Base-by-base conservation (phyloP, 345 rosid species). In the Geranium rotundifolium region DNA sequence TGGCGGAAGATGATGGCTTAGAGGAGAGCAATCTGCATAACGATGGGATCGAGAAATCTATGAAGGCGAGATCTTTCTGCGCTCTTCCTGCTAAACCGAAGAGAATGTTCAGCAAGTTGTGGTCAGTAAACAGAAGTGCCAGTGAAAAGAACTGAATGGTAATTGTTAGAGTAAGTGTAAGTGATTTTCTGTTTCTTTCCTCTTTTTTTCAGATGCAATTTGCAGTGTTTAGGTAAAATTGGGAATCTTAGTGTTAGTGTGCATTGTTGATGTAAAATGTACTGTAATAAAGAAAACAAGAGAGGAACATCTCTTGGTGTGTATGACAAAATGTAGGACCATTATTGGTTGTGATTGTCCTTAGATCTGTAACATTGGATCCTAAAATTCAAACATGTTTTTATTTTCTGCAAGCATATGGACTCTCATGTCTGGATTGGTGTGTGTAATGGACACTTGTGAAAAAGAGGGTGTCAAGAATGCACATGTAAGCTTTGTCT, bases 1-100 rank as follows among this genome's bases (percentile, higher is more conserved):
- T 93, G 16, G 95, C 86, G 0, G 96, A 88, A 76, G 96, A 88
- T 37, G 85, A 84, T 58, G 84, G 80, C 61, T 31, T 83, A 67
- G 92, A 86, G 1, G 97, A 75, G 29, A 77, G 69, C 14, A 83
- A 79, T 58, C 54, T 79, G 75, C 81, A 77, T 58, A 72, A 82
- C 12, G 85, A 85, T 15, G 90, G 84, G 58, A 70, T 83, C 23
- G 84, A 80, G 54, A 85, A 87, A 75, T 69, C 70, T 65, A 81
- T 91, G 16, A 79, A 79, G 75, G 71, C 83, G 54, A 86, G 85
- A 69, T 84, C 87, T 18, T 82, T 93, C n/a, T 81, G 97, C 46
- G 84, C 90, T 60, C 76, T 93, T 65, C 99, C 97, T 7, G 60
- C 79, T 4, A 65, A 71, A 46, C 81, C 84, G 17, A 80, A 72